Evolutionary conservation across 1,284 basidiomycete species (phyloP), one percentile per base, ranked within the genome.

Genomic region (Sporisorium scitamineum): DNA sequence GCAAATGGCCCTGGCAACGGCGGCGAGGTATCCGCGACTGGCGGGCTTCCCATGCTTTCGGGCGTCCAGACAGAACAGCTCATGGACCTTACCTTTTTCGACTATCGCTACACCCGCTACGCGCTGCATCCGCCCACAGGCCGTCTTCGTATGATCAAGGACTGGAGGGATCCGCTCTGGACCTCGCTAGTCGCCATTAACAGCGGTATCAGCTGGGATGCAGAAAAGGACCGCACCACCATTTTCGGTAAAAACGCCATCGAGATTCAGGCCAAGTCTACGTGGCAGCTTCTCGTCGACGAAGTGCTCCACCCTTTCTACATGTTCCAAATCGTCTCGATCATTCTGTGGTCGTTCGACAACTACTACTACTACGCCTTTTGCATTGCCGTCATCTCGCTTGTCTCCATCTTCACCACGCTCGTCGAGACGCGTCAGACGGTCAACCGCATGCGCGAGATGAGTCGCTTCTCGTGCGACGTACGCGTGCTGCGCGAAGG

Each of bases 311-410:
- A 67, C 48, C 68, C 60, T n/a, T 63, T 70, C 56, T 76, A 71
- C 78, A 92, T 99, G 62, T 99, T 99, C 86, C 97, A 99, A 89
- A 92, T 99, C 76, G 95, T 95, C 53, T 97, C 94, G 71, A 93
- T 99, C 78, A 87, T 94, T 26, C 87, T 99, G 11, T 99, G 97
- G 97, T 92, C 92, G 3, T 80, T 98, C 61, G 97, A 99, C 81
- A 90, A 98, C 79, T 88, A 88, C 71, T 96, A 93, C 85, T 97
- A 97, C 84, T 99, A 99, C 85, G 97, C 96, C 3, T 96, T 96
- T 80, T 98, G 95, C 81, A 99, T 99, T 77, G 94, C 92, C 39
- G 87, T 96, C 57, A 99, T 99, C 80, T 96, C 94, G 45, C 87
- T 92, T 27, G 88, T 92, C 61, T 97, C 93, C 80, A 93, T 99